Percentiles rank a stretch among this genome's conserved stretches.
Conservation (phyloP, 768 basidiomycete species). For the Boletus rex-veris region DNA sequence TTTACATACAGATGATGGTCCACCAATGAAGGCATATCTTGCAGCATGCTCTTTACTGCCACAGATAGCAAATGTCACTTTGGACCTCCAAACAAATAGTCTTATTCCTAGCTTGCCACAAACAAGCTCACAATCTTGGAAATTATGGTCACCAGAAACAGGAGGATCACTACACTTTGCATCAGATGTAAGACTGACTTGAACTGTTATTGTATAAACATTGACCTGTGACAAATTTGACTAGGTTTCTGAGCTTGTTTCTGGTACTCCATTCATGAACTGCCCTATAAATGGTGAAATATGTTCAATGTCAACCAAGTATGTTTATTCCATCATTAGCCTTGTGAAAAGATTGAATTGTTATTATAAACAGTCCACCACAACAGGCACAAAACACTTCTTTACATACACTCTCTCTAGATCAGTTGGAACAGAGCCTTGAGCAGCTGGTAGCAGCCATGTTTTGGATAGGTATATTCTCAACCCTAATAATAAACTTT, state of each 20-base stretch:
- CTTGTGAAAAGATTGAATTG: too few species aligned
- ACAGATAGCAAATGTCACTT: too few species aligned
- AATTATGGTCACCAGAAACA: slow-evolving; percentile 1
- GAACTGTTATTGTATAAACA: too few species aligned
- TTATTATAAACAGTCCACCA: too few species aligned
- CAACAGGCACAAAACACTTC: neutral
- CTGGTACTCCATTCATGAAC: neutral
- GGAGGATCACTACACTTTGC: too few species aligned
- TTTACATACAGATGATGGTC: too few species aligned
- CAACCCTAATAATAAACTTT: too few species aligned
- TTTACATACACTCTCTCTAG: neutral
- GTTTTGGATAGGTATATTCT: slow-evolving; percentile 7
- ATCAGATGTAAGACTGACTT: too few species aligned
- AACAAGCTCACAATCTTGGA: neutral
- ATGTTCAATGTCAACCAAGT: neutral
- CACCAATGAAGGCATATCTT: neutral
- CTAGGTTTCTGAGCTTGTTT: neutral
- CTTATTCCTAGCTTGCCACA: neutral
- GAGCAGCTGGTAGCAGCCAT: neutral
- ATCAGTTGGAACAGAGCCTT: neutral
- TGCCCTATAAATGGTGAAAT: neutral
- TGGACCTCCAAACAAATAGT: slow-evolving; percentile 3
- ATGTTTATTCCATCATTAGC: neutral
- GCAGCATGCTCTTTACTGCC: slow-evolving; percentile 14
- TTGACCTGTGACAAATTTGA: too few species aligned